These are phyloP conservation scores for Triticum urartu DNA, from an alignment of 176 grass and related monocot species.

Conservation along the genomic window DNA sequence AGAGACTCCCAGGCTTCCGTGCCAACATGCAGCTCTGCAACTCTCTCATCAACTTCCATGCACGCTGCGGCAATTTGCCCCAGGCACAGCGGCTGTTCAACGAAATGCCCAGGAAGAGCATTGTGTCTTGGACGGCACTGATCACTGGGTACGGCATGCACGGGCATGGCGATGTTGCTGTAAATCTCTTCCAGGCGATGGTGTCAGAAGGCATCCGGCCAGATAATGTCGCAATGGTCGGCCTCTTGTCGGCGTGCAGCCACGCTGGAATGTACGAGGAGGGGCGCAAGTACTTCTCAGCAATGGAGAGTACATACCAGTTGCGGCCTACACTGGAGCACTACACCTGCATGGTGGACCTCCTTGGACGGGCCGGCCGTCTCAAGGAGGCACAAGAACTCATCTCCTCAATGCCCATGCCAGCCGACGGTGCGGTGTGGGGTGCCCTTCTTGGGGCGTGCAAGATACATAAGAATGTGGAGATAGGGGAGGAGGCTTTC, in stretches of 20 bases:
- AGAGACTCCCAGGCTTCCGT: slow-evolving; percentile 21
- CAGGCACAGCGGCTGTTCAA: slow-evolving; percentile 56
- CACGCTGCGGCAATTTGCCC: slow-evolving; percentile 42
- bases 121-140: slow-evolving; percentile 68
- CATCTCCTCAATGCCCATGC: slow-evolving; percentile 54
- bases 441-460: slow-evolving; percentile 73
- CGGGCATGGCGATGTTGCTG: slow-evolving; percentile 40
- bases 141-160: slow-evolving; percentile 71
- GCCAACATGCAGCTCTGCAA: slow-evolving; percentile 60
- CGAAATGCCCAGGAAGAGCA: slow-evolving; percentile 47
- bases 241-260: slow-evolving; percentile 64
- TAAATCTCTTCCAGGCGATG: slow-evolving; percentile 58
- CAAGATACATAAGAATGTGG: slow-evolving; percentile 69
- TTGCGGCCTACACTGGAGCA: slow-evolving; percentile 42
- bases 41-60: slow-evolving; percentile 67
- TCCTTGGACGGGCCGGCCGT: slow-evolving; percentile 58
- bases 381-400: slow-evolving; percentile 55
- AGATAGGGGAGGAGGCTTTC: slow-evolving; percentile 51
- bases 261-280: slow-evolving; percentile 54
- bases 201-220: slow-evolving; percentile 38
- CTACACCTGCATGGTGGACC: slow-evolving; percentile 76
- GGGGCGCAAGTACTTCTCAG: slow-evolving; percentile 55
- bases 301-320: slow-evolving; percentile 39
- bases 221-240: slow-evolving; percentile 50
- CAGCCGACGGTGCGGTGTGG: slow-evolving; percentile 60